Evolutionary conservation across 768 basidiomycete genomes (phyloP).

Genomic region (Xerocomellus dryophilus): DNA sequence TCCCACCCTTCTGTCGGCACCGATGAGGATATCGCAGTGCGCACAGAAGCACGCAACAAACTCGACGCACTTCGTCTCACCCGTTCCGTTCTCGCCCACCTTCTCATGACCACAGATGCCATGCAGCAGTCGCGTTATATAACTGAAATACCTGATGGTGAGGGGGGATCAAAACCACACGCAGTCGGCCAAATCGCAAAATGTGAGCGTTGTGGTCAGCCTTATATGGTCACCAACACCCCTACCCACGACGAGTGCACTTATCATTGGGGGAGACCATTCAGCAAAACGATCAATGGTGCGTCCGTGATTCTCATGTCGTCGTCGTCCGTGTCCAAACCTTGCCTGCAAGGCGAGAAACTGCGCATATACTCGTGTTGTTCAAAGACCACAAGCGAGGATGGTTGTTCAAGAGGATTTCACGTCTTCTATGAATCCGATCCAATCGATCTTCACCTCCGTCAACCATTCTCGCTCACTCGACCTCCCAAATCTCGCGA

Average conservation of each 20-base stretch:
- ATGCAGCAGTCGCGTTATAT: slow-evolving; percentile 71
- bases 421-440: slow-evolving; percentile 90
- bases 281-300: slow-evolving; percentile 65
- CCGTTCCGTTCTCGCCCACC: slow-evolving; percentile 48
- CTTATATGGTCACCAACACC: slow-evolving; percentile 63
- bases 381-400: slow-evolving; percentile 52
- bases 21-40: slow-evolving; percentile 56
- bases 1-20: slow-evolving; percentile 78
- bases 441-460: slow-evolving; percentile 61
- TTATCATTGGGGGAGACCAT: slow-evolving; percentile 80
- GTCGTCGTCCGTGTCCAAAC: not conserved
- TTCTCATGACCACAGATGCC: slow-evolving; percentile 56
- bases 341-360: slow-evolving; percentile 53
- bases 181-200: slow-evolving; percentile 57
- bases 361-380: slow-evolving; percentile 78
- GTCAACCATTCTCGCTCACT: slow-evolving; percentile 67
- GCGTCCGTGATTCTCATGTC: slow-evolving; percentile 16
- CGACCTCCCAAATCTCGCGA: slow-evolving; percentile 17
- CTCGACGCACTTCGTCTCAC: slow-evolving; percentile 54
- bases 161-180: slow-evolving; percentile 62
- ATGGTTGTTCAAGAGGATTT: slow-evolving; percentile 72
- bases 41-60: slow-evolving; percentile 52
- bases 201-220: slow-evolving; percentile 77
- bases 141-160: slow-evolving; percentile 59
- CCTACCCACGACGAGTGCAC: slow-evolving; percentile 63